Percentiles rank a stretch among this genome's conserved stretches.
Evolutionary conservation across 495 filamentous ascomycete genomes (phyloP).

Genomic region (Penicillium coprophilum): DNA sequence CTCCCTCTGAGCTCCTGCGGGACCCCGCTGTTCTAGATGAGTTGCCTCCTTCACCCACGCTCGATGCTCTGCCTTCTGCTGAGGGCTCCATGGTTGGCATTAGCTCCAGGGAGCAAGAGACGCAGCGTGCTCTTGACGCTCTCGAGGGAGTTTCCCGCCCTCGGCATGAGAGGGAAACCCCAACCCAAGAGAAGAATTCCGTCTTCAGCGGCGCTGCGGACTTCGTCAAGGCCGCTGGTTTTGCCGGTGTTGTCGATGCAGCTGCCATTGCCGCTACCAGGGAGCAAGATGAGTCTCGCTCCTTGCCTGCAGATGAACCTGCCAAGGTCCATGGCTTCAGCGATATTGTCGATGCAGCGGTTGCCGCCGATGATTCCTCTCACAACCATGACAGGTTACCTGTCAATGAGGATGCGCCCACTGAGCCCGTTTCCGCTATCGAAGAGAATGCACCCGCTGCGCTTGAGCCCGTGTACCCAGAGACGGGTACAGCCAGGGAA

Average conservation of each 20-base stretch:
- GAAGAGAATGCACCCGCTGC: constrained; percentile 15
- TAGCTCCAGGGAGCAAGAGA: constrained; percentile 2
- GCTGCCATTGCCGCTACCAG: constrained; percentile 30
- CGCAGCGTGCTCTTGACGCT: constrained; percentile 13
- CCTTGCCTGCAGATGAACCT: background rate
- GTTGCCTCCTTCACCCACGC: constrained; percentile 29
- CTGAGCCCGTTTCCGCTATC: constrained; percentile 20
- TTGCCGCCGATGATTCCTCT: constrained; percentile 13
- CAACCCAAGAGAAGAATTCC: constrained; percentile 21
- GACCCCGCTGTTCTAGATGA: constrained; percentile 32
- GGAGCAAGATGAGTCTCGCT: constrained; percentile 6
- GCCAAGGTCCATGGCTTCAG: constrained; percentile 19
- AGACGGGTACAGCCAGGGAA: constrained; percentile 15
- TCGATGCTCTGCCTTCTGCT: constrained; percentile 36
- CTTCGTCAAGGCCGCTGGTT: constrained; percentile 17
- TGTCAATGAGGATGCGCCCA: constrained; percentile 1
- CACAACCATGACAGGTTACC: constrained; percentile 1
- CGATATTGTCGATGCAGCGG: constrained; percentile 31
- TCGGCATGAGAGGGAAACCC: constrained; percentile 18
- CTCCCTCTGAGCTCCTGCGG: constrained; percentile 45
- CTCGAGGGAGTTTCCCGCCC: background rate
- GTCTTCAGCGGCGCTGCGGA: background rate
- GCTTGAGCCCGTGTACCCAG: background rate
- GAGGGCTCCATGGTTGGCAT: constrained; percentile 37
- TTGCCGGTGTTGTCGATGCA: constrained; percentile 30